Evolutionary conservation across 1,284 basidiomycete species (phyloP).

Genomic region (Porodaedalea pini): DNA sequence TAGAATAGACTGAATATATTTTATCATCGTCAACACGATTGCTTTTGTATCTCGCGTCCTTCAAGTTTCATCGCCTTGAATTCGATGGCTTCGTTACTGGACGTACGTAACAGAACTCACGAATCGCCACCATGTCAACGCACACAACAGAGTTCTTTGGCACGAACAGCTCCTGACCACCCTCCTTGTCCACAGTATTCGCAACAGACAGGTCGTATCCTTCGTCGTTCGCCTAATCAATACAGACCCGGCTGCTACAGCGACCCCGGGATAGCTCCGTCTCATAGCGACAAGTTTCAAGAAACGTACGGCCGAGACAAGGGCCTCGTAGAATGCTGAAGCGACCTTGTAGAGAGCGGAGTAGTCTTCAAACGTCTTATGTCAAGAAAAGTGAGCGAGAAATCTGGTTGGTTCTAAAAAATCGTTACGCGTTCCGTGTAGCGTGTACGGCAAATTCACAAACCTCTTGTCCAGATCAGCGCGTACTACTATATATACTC

Average conservation of each 20-base stretch:
- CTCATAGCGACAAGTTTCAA: not conserved
- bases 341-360: slow-evolving; percentile 43
- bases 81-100: not conserved
- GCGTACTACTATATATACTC: too few species aligned
- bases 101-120: slow-evolving; percentile 36
- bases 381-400: not conserved
- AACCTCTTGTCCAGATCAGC: too few species aligned
- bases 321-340: slow-evolving; percentile 42
- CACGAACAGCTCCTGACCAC: slow-evolving; percentile 19
- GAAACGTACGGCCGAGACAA: slow-evolving; percentile 43
- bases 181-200: slow-evolving; percentile 13
- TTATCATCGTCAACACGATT: too few species aligned
- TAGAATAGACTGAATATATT: too few species aligned
- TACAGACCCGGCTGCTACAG: slow-evolving; percentile 20
- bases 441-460: too few species aligned
- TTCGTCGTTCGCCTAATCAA: slow-evolving; percentile 16
- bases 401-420: not conserved
- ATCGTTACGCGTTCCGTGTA: too few species aligned
- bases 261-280: slow-evolving; percentile 1
- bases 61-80: too few species aligned
- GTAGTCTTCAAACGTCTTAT: slow-evolving; percentile 43
- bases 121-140: slow-evolving; percentile 49
- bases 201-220: slow-evolving; percentile 18
- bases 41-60: too few species aligned
- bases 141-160: slow-evolving; percentile 33